Evolutionary conservation across 805 yeast species (phyloP), one percentile per base, ranked within the genome.

Genomic region (Yarrowia alimentaria): DNA sequence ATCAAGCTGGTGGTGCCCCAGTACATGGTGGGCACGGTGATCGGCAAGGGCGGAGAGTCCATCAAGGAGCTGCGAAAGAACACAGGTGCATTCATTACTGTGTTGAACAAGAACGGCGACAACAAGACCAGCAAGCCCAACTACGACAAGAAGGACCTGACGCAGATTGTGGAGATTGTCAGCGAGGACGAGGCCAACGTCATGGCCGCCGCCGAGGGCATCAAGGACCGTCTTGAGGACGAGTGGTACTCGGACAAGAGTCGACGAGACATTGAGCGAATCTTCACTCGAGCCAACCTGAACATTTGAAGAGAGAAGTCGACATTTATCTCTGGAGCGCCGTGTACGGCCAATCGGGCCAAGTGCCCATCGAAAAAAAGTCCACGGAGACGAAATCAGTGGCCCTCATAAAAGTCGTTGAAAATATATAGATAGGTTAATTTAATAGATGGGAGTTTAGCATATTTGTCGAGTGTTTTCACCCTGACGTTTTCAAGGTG

Each of bases 231-330:
- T 9, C 45, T 38, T 13, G 32, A 25, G 18, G 9, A 26, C n/a
- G 45, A 38, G 32, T 38, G 45, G 45, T 13, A 25, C 32, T 38
- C 45, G 18, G 45, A 38, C 8, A 38, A 38, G 24, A 26, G 32
- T 13, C 9, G 6, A 13, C 24, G n/a, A 31, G 45, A 38, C 14
- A 38, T 38, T 13, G 45, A 38, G 13, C 6, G 12, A 18, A 26
- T 38, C 8, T 38, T 38, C 25, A 22, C 18, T 3, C 4, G 18
- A 1, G 45, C 45, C 18, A 18, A 18, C 7, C 6, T 29, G 9
- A 29, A 14, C 12, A 9, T 29, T n/a, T n/a, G n/a, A n/a, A n/a
- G n/a, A n/a, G n/a, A n/a, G n/a, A n/a, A n/a, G n/a, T n/a, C n/a
- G n/a, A n/a, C n/a, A n/a, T n/a, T n/a, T n/a, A n/a, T n/a, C n/a